phyloP scores from a whole-genome alignment of 441 rosid species.

The Populus hybrid region DNA sequence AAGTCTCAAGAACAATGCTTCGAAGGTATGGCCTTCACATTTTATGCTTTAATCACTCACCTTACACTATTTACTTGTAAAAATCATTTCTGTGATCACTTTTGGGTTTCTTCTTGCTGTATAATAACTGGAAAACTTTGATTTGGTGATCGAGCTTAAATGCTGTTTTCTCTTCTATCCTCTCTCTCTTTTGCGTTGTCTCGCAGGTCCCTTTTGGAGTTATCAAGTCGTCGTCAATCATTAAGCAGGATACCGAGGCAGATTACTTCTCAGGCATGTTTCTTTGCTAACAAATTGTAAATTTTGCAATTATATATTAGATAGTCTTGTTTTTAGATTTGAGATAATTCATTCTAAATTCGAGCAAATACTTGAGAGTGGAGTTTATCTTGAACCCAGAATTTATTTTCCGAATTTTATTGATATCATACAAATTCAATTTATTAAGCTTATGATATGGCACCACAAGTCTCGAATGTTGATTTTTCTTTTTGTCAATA shows the following conservation, averaged over 20 bases:
- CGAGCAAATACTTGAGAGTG: background rate
- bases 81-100: background rate
- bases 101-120: background rate
- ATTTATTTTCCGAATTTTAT: background rate
- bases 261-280: conserved; percentile 50
- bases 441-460: background rate
- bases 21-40: conserved; percentile 28
- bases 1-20: conserved; percentile 29
- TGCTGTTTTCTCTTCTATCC: background rate
- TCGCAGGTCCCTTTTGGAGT: conserved; percentile 65
- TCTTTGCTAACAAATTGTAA: background rate
- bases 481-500: background rate
- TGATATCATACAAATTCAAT: background rate
- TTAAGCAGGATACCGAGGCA: conserved; percentile 46
- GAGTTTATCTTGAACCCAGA: background rate
- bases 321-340: background rate
- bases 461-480: background rate
- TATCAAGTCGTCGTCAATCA: conserved; percentile 47
- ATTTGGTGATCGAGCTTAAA: background rate
- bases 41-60: background rate
- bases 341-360: background rate
- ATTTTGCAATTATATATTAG: background rate
- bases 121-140: background rate
- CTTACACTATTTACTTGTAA: background rate
- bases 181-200: background rate